Evolutionary conservation across 371 early-diverging fungal genomes (phyloP), one percentile per base, ranked within the genome.

Genomic region (Saksenaea vasiformis): DNA sequence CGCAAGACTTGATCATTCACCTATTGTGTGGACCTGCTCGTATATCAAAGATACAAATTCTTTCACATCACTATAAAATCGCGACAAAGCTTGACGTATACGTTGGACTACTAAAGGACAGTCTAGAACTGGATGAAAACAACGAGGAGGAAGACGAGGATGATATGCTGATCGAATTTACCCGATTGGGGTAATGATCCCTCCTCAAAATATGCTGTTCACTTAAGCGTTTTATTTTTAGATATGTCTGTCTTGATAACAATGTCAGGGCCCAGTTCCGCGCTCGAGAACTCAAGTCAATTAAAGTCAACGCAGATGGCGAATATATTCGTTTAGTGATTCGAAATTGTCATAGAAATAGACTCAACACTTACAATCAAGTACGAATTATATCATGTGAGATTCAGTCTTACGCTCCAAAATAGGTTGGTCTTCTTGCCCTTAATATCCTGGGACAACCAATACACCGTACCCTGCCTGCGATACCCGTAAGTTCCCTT

Each of bases 31-130:
- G 90, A 9, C 69, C 76, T 36, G 85, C 86, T 27, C 82, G 85
- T 56, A 79, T 93, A 17, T 74, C 83, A 27, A 90, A 90, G 74
- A 79, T 93, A 39, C 90, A 93, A 67, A 69, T 91, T 24, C 73
- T 93, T 26, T 85, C 86, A 15, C 93, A 93, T 71, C 93, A 93
- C 68, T 93, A 85, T 79, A 93, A 90, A 74, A 91, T 93, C 58
- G 84, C 93, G 4, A 87, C 89, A n/a, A 84, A 80, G 62, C 77
- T 93, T 26, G 92, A 91, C 61, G 83, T 92, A 57, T 88, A 82
- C 71, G 71, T 90, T 57, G 91, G 80, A 1, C 39, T 68, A 11
- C 54, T 77, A 24, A 77, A 77, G 57, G 76, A 77, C 17, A 47
- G 69, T 19, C 31, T 64, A 38, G 71, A 69, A 17, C 36, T 44